Evolutionary conservation across 2,329 filamentous ascomycete genomes (phyloP).

Genomic region (Cercospora brassicicola): DNA sequence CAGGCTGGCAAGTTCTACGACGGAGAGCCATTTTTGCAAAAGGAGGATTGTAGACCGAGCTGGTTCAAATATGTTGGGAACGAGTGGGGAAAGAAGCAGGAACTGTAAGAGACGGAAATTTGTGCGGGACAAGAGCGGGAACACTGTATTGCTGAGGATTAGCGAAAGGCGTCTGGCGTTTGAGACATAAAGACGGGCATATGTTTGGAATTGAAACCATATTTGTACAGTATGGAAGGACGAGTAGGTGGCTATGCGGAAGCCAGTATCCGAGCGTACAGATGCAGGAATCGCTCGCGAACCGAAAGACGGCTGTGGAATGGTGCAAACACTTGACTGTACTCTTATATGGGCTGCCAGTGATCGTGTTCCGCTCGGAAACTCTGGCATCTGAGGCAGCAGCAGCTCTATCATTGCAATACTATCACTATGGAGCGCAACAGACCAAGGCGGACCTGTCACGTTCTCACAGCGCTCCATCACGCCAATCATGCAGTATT

Average conservation of each 20-base stretch:
- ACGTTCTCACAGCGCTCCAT: background rate
- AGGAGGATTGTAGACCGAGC: constrained; percentile 90
- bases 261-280: background rate
- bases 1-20: constrained; percentile 85
- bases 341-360: background rate
- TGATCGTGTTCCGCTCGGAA: background rate
- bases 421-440: background rate
- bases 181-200: background rate
- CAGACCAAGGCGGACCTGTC: background rate
- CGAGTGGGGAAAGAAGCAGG: constrained; percentile 24
- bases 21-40: constrained; percentile 78
- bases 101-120: background rate
- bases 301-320: background rate
- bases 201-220: background rate
- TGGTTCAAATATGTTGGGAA: constrained; percentile 95
- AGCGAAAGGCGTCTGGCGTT: constrained; percentile 21
- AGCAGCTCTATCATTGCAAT: background rate
- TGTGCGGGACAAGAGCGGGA: background rate
- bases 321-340: background rate
- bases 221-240: background rate
- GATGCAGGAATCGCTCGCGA: background rate
- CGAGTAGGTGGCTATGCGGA: background rate
- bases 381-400: background rate
- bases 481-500: background rate
- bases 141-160: constrained; percentile 13